Evolutionary conservation across 2,329 filamentous ascomycete species (phyloP), one percentile per base, ranked within the genome.

Genomic region (Rhynchosporium secalis): DNA sequence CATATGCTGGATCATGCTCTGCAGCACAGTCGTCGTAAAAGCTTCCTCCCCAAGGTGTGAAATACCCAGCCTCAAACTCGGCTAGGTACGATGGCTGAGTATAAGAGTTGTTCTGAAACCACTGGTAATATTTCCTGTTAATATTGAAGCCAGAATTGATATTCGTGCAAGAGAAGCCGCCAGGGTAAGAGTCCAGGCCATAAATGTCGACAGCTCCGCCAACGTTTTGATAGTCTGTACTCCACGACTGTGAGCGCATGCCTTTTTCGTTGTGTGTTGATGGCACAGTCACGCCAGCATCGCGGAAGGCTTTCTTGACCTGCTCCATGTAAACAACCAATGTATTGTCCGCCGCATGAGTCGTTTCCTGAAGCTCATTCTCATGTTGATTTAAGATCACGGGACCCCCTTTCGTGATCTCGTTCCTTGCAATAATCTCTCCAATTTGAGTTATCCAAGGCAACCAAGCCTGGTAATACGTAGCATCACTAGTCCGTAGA

Each of bases 81-180:
- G 82, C 78, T 0, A 84, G 69, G 61, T 78, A 83, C 52, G 77
- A 76, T 1, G 82, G 83, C 66, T 85, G 82, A 1, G 81, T 82
- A 54, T 73, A 79, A 0, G 81, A 81, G 60, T 82, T 82, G 46
- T 81, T 80, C n/a, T 78, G 76, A 65, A 85, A 85, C 80, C 81
- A 84, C 65, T 84, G 78, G 63, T 81, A 80, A 66, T 85, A 86
- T 4, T 77, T 83, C 31, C 81, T 77, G 2, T 81, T 76, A 1
- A 83, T 71, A 33, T 74, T 79, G 67, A 83, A 84, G 0, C 80
- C 81, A 6, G 75, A 73, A 49, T 79, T 72, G 0, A 75, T 75
- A 58, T 83, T 81, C 1, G 78, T 81, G 68, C 82, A 84, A 7
- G 78, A 79, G 9, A 80, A 66, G 0, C 81, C 78, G 31, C 78